phyloP scores from a whole-genome alignment of 2,329 filamentous ascomycete genomes.

The Sarocladium brachiariae region DNA sequence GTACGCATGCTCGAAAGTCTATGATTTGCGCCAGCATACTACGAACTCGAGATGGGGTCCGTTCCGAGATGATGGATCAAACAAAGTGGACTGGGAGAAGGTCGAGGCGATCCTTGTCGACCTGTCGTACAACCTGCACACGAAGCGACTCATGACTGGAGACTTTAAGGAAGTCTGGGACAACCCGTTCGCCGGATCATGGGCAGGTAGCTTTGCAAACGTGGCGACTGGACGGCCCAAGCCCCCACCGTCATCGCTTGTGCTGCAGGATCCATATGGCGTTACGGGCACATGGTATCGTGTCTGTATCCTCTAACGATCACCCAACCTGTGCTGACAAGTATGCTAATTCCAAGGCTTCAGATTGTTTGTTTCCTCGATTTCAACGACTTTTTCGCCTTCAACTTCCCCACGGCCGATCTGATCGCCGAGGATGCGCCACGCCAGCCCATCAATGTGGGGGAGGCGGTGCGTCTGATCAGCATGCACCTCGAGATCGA shows the following conservation, averaged over 20 bases:
- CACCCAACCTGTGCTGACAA: background rate
- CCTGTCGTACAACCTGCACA: conserved; percentile 54
- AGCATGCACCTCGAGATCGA: conserved; percentile 60
- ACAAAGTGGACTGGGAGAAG: conserved; percentile 70
- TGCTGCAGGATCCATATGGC: conserved; percentile 60
- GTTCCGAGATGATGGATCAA: conserved; percentile 56
- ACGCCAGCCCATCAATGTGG: conserved; percentile 48
- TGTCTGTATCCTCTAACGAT: conserved; percentile 30
- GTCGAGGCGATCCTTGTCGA: conserved; percentile 68
- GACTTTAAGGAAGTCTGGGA: conserved; percentile 48
- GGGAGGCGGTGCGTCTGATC: conserved; percentile 65
- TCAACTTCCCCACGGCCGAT: conserved; percentile 55
- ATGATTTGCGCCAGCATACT: conserved; percentile 66
- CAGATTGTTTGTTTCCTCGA: conserved; percentile 49
- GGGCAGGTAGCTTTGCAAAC: conserved; percentile 40
- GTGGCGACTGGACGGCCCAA: conserved; percentile 19
- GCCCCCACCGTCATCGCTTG: conserved; percentile 34
- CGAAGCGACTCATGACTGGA: conserved; percentile 37
- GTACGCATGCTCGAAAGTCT: conserved; percentile 62
- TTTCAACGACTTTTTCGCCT: conserved; percentile 65
- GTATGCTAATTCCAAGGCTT: conserved; percentile 14
- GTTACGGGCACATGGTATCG: conserved; percentile 66
- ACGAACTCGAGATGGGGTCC: conserved; percentile 60
- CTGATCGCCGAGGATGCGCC: conserved; percentile 34
- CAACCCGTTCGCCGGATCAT: conserved; percentile 48